These are phyloP conservation scores for Hygrophorus russula DNA, from an alignment of 768 basidiomycete genomes.

Conservation along the genomic window DNA sequence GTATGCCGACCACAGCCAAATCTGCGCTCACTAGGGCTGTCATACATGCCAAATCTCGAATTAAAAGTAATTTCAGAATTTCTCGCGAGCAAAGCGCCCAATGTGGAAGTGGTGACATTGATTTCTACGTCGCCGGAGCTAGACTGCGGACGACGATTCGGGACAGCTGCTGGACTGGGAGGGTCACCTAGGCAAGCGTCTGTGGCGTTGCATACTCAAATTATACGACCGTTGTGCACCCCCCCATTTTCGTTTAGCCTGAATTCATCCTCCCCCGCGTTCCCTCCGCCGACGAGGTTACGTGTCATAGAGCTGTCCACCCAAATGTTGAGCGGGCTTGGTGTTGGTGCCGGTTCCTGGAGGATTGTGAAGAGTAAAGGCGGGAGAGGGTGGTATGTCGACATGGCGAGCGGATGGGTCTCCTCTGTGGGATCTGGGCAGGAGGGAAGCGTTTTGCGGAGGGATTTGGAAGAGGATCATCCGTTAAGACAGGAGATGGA, in stretches of 20 bases:
- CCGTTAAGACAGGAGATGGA: slow-evolving; percentile 63
- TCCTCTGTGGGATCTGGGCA: slow-evolving; percentile 24
- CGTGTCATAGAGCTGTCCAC: slow-evolving; percentile 82
- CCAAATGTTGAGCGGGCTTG: slow-evolving; percentile 57
- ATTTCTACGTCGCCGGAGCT: slow-evolving; percentile 69
- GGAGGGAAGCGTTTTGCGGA: slow-evolving; percentile 35
- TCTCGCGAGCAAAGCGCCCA: slow-evolving; percentile 50
- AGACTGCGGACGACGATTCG: slow-evolving; percentile 38
- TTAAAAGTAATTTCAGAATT: slow-evolving; percentile 60
- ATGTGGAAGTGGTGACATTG: slow-evolving; percentile 82
- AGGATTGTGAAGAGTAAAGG: slow-evolving; percentile 86
- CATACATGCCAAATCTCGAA: slow-evolving; percentile 66
- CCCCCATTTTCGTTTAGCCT: slow-evolving; percentile 50
- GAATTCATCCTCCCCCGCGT: slow-evolving; percentile 17
- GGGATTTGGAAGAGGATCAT: slow-evolving; percentile 51
- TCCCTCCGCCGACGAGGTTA: slow-evolving; percentile 54
- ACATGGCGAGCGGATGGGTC: slow-evolving; percentile 78
- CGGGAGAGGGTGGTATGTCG: slow-evolving; percentile 90
- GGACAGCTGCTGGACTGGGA: slow-evolving; percentile 18
- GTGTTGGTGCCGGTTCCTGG: slow-evolving; percentile 79
- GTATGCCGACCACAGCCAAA: slow-evolving; percentile 53
- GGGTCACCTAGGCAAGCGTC: slow-evolving; percentile 40
- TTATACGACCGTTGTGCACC: slow-evolving; percentile 73
- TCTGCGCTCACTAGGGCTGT: slow-evolving; percentile 83
- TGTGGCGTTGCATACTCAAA: slow-evolving; percentile 61